Base-by-base conservation (phyloP, 2,329 filamentous ascomycete species). In the Fusarium decemcellulare region DNA sequence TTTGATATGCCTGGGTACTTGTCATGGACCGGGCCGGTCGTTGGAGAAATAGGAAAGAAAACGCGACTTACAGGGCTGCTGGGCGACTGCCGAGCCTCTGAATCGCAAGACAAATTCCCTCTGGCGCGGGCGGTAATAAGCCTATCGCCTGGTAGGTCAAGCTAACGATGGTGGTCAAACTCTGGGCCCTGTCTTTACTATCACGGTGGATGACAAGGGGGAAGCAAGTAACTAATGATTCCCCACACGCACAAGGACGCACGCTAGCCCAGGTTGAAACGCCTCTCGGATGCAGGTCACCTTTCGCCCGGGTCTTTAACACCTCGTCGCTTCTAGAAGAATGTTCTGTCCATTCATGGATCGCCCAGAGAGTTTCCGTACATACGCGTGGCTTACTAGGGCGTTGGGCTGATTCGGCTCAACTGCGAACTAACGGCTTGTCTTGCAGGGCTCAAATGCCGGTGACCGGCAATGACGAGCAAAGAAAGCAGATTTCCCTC, bases 1-100 rank as follows among this genome's bases (percentile, higher is more conserved):
- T 40, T 50, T 18, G 42, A 47, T 56, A 61, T 63, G 32, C 46
- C 29, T 16, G 43, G 52, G 57, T 48, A 62, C 43, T 34, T 51
- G 43, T 34, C 52, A 6, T 43, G 15, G 54, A 68, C 72, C 72
- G 71, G 72, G 55, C 72, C 72, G 72, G 72, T 70, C 50, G 9
- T 44, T 27, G 39, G 46, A 54, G 47, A 56, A 61, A 69, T 53
- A 68, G 47, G 56, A 15, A 67, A 48, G 44, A 59, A 40, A 61
- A 44, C 23, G 40, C 44, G 52, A 61, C 23, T 63, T 58, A 39
- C 15, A 39, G 42, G 46, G 34, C 46, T 6, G 47, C n/a, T 56
- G 55, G 30, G 16, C 47, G 44, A 68, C 57, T 63, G 27, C 59
- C 54, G 51, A 30, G 44, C 27, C 51, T 40, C 40, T 37, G 63